Evolutionary conservation across 2,329 filamentous ascomycete species (phyloP).

Genomic region (Ascochyta lentis): DNA sequence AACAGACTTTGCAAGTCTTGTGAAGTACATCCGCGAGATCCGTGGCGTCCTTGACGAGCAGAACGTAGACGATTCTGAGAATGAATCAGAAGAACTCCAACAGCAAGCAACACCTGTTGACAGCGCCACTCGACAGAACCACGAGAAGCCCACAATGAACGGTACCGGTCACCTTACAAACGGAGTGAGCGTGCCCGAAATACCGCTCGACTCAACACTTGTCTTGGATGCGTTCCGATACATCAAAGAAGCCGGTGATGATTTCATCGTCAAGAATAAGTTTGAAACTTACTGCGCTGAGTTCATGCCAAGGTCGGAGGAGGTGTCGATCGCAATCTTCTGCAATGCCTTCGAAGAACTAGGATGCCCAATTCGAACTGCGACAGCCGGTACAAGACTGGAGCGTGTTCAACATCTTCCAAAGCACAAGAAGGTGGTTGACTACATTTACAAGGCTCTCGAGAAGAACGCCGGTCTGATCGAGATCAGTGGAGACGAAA

Average conservation of each 20-base stretch:
- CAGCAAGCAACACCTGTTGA: too few relatives aligned
- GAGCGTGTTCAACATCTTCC: constrained; percentile 4
- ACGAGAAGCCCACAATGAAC: too few relatives aligned
- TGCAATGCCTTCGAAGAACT: constrained; percentile 35
- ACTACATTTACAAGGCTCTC: constrained; percentile 24
- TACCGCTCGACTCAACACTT: neutral
- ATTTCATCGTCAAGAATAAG: constrained; percentile 1
- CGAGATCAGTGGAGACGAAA: neutral
- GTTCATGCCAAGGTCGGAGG: constrained; percentile 26
- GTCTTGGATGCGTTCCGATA: neutral
- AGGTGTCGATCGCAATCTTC: constrained; percentile 30
- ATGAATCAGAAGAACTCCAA: too few relatives aligned
- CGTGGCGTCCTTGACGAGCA: neutral
- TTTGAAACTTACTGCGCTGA: neutral
- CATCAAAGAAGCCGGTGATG: neutral
- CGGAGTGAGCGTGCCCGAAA: neutral
- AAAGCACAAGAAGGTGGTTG: constrained; percentile 19
- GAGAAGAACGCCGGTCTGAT: constrained; percentile 13
- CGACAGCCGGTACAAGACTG: constrained; percentile 20
- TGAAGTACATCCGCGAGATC: neutral
- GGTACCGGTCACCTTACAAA: too few relatives aligned
- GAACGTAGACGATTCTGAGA: too few relatives aligned
- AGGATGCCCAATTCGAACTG: constrained; percentile 15
- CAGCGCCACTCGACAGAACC: too few relatives aligned
- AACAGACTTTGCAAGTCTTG: constrained; percentile 5